These are phyloP conservation scores for Neonectria ditissima DNA, from an alignment of 2,329 filamentous ascomycete genomes.

Conservation along the genomic window DNA sequence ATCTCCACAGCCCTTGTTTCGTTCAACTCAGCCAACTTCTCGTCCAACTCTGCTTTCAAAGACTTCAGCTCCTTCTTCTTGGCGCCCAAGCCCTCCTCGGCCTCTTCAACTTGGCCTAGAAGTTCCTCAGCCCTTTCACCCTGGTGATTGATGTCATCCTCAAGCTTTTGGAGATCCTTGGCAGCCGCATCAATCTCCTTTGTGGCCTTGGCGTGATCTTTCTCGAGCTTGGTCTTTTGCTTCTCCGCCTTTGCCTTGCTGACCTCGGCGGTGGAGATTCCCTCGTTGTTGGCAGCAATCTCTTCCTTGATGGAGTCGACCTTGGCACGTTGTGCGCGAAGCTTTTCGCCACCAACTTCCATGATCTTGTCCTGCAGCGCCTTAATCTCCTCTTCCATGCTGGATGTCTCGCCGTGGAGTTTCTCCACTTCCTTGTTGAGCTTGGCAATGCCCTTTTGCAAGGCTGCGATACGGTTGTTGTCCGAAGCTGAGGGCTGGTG, in stretches of 20 bases:
- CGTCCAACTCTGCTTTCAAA: constrained; percentile 87
- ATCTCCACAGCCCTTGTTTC: constrained; percentile 91
- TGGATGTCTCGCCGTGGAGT: constrained; percentile 86
- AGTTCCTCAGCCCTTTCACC: constrained; percentile 79
- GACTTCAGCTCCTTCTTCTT: constrained; percentile 85
- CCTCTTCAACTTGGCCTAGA: constrained; percentile 80
- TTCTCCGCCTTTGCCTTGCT: constrained; percentile 94
- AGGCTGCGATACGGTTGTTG: constrained; percentile 75
- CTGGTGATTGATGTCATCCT: constrained; percentile 83
- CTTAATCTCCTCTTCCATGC: constrained; percentile 93
- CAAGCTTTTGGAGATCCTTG: constrained; percentile 80
- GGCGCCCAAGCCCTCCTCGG: constrained; percentile 79
- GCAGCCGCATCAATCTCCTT: constrained; percentile 81
- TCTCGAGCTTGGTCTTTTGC: constrained; percentile 86
- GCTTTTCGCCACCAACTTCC: constrained; percentile 94
- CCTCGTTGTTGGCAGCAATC: constrained; percentile 82
- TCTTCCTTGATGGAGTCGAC: constrained; percentile 91
- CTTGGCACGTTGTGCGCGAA: constrained; percentile 89
- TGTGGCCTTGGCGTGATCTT: constrained; percentile 81
- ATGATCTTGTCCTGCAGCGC: constrained; percentile 95
- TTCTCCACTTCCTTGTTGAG: constrained; percentile 83
- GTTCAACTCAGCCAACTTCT: constrained; percentile 87
- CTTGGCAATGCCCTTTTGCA: constrained; percentile 82
- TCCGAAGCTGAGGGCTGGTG: constrained; percentile 85
- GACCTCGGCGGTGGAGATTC: constrained; percentile 87